phyloP scores from a whole-genome alignment of 208 protist species.

The Chromosphaera perkinsii region DNA sequence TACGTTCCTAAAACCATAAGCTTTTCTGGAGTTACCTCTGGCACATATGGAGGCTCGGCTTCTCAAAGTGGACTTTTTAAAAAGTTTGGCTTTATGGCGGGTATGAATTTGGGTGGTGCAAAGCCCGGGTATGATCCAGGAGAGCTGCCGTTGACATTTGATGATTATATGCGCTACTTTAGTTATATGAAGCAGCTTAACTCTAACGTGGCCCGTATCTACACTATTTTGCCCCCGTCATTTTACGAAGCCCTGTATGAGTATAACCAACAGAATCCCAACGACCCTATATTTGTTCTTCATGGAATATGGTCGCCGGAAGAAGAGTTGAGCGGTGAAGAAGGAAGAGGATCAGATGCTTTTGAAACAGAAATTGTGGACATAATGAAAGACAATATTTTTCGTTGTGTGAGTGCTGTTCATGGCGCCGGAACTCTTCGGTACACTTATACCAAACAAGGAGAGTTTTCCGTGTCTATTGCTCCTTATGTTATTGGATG shows the following conservation, averaged over 20 bases:
- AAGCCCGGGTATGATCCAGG: slow-evolving; percentile 23
- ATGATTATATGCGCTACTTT: slow-evolving; percentile 12
- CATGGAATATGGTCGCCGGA: slow-evolving; percentile 19
- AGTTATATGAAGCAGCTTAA: background rate
- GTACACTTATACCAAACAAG: slow-evolving; percentile 27
- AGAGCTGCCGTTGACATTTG: background rate
- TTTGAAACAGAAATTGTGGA: slow-evolving; percentile 5
- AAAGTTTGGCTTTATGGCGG: too few relatives aligned
- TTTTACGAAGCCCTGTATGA: slow-evolving; percentile 22
- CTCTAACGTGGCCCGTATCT: slow-evolving; percentile 9
- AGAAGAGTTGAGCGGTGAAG: too few relatives aligned
- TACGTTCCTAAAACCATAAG: too few relatives aligned
- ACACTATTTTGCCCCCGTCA: background rate
- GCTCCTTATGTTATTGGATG: too few relatives aligned
- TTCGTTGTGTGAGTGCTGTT: background rate
- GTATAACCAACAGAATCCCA: background rate
- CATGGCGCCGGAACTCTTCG: slow-evolving; percentile 4
- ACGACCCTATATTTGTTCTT: background rate
- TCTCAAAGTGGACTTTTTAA: too few relatives aligned
- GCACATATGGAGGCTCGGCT: too few relatives aligned
- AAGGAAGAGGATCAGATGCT: too few relatives aligned
- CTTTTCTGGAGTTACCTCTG: too few relatives aligned
- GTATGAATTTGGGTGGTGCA: slow-evolving; percentile 10
- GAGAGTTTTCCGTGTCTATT: too few relatives aligned
- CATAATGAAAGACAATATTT: slow-evolving; percentile 12